Conservation (phyloP, 441 rosid genomes). For the Syzygium syzygioides region DNA sequence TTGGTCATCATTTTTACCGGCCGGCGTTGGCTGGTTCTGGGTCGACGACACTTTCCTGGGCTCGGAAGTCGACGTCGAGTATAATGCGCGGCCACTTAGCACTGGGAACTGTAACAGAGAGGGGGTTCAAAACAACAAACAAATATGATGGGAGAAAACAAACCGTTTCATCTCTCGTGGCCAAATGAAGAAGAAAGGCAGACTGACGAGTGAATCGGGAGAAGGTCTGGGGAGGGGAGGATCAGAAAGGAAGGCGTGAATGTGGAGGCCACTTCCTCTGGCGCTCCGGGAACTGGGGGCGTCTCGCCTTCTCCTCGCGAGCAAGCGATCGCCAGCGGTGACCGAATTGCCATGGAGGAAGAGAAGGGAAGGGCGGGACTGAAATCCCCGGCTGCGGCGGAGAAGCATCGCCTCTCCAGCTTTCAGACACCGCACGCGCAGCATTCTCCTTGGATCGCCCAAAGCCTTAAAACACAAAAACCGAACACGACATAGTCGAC, state of each 20-base stretch:
- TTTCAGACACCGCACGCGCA: slow-evolving; percentile 6
- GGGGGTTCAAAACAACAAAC: background rate
- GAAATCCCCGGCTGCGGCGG: background rate
- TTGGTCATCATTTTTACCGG: slow-evolving; percentile 15
- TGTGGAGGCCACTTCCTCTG: background rate
- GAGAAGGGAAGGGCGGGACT: background rate
- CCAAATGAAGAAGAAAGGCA: slow-evolving; percentile 5
- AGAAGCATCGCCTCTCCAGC: slow-evolving; percentile 7
- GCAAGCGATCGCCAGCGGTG: slow-evolving; percentile 4
- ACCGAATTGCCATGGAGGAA: slow-evolving; percentile 9
- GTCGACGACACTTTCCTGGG: background rate
- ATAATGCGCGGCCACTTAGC: slow-evolving; percentile 30
- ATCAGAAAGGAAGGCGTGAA: slow-evolving; percentile 6
- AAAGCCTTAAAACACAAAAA: background rate
- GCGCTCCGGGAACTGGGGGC: background rate
- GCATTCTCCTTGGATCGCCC: background rate
- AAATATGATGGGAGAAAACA: background rate
- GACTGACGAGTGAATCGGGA: background rate
- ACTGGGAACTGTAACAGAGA: slow-evolving; percentile 6
- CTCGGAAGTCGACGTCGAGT: slow-evolving; percentile 32
- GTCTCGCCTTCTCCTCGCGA: background rate
- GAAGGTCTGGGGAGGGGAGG: background rate
- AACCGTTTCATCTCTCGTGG: background rate
- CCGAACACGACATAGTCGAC: background rate
- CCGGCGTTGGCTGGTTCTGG: slow-evolving; percentile 3